Conservation (phyloP, 2,329 filamentous ascomycete species). For the Moelleriella libera region DNA sequence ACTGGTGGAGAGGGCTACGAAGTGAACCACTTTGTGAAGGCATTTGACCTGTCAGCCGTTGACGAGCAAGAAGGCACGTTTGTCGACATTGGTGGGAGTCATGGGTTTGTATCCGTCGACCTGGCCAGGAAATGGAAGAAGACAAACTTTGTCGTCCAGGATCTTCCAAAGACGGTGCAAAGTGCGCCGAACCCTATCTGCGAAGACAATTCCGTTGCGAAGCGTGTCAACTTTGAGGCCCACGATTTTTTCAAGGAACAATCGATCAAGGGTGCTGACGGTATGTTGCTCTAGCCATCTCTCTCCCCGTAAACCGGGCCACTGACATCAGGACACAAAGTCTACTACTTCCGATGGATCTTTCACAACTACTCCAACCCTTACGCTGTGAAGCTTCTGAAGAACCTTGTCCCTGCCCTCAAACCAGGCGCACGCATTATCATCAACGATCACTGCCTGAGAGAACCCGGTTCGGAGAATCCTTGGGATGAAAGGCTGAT, state of each 20-base stretch:
- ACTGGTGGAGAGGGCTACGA: slow-evolving; percentile 43
- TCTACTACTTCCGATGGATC: slow-evolving; percentile 47
- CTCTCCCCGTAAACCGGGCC: background rate
- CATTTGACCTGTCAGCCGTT: slow-evolving; percentile 36
- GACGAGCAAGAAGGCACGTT: slow-evolving; percentile 30
- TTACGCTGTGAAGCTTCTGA: slow-evolving; percentile 32
- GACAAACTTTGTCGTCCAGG: slow-evolving; percentile 41
- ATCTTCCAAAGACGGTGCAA: slow-evolving; percentile 32
- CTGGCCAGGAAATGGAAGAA: slow-evolving; percentile 35
- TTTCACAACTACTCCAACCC: slow-evolving; percentile 47
- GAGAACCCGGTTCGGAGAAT: slow-evolving; percentile 21
- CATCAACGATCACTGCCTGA: slow-evolving; percentile 30
- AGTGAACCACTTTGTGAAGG: slow-evolving; percentile 34
- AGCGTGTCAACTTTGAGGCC: slow-evolving; percentile 25
- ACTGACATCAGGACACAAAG: slow-evolving; percentile 8
- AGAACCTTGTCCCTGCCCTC: slow-evolving; percentile 36
- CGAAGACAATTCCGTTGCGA: slow-evolving; percentile 21
- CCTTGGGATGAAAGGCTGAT: slow-evolving; percentile 32
- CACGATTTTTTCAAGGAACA: slow-evolving; percentile 48
- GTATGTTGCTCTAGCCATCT: slow-evolving; percentile 12
- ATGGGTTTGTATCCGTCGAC: slow-evolving; percentile 41
- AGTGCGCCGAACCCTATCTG: slow-evolving; percentile 29
- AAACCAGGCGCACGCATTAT: slow-evolving; percentile 37
- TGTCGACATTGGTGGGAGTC: slow-evolving; percentile 45
- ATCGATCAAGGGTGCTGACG: slow-evolving; percentile 35